A percentile compares a stretch with the other conserved stretches of the same genome.
Evolutionary conservation across 2,329 filamentous ascomycete species (phyloP).

Genomic region (Phialocephala subalpina): DNA sequence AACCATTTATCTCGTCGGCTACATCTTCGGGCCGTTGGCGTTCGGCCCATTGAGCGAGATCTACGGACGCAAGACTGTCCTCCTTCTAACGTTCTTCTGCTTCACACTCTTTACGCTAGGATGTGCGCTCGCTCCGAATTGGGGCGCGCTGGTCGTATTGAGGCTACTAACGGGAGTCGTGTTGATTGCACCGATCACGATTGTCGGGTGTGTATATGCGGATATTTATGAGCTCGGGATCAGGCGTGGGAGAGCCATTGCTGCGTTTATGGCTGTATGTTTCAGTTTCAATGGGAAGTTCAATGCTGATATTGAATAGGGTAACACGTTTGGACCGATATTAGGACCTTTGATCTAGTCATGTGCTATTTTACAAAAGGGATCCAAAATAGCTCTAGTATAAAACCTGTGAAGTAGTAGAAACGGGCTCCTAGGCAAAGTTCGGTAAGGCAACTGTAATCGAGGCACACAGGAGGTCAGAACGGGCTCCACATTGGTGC

Average conservation of each 20-base stretch:
- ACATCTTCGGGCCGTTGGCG: constrained; percentile 56
- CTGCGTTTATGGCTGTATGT: constrained; percentile 70
- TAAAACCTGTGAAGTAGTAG: no score
- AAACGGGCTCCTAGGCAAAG: no score
- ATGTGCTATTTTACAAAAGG: no score
- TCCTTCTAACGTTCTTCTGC: constrained; percentile 53
- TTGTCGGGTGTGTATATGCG: constrained; percentile 68
- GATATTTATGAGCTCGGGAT: constrained; percentile 65
- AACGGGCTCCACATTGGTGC: no score
- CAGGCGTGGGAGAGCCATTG: constrained; percentile 63
- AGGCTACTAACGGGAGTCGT: constrained; percentile 61
- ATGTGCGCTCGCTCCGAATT: constrained; percentile 61
- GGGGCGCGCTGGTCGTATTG: constrained; percentile 61
- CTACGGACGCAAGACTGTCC: constrained; percentile 60
- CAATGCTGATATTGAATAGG: no score
- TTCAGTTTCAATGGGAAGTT: no score
- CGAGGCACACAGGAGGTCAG: no score
- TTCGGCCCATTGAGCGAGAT: constrained; percentile 72
- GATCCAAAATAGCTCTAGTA: no score
- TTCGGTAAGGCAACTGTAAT: no score
- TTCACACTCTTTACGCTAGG: constrained; percentile 63
- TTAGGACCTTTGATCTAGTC: no score
- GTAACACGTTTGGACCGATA: no score
- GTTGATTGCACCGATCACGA: constrained; percentile 64
- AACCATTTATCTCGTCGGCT: constrained; percentile 13